Evolutionary conservation across 495 filamentous ascomycete species (phyloP).

Genomic region (Staphylotrichum tortipilum): DNA sequence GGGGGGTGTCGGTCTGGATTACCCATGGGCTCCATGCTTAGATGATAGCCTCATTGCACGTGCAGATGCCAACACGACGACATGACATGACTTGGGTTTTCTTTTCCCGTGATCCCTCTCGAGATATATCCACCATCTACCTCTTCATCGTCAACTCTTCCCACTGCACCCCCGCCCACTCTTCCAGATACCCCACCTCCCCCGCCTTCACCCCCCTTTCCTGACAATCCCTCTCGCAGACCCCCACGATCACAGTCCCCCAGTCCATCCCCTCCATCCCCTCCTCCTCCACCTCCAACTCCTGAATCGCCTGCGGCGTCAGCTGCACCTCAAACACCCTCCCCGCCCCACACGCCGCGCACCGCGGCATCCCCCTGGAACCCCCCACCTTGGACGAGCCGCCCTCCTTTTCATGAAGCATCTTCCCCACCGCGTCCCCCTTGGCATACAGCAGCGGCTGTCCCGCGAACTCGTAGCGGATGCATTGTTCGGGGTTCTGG

Average conservation of each 20-base stretch:
- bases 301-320: slow-evolving; percentile 80
- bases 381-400: slow-evolving; percentile 11
- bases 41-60: slow-evolving; percentile 13
- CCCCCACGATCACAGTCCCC: slow-evolving; percentile 89
- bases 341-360: slow-evolving; percentile 60
- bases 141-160: slow-evolving; percentile 53
- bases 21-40: slow-evolving; percentile 14
- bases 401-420: slow-evolving; percentile 32
- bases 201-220: slow-evolving; percentile 18
- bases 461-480: slow-evolving; percentile 85
- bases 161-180: slow-evolving; percentile 98
- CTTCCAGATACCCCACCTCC: slow-evolving; percentile 60
- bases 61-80: slow-evolving; percentile 21
- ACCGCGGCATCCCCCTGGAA: slow-evolving; percentile 55
- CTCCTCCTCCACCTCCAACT: slow-evolving; percentile 72
- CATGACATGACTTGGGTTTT: slow-evolving; percentile 8
- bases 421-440: slow-evolving; percentile 61
- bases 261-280: slow-evolving; percentile 93
- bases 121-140: slow-evolving; percentile 4
- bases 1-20: slow-evolving; percentile 10
- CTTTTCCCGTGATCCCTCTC: neutral
- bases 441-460: slow-evolving; percentile 73
- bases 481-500: slow-evolving; percentile 89
- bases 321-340: slow-evolving; percentile 83
- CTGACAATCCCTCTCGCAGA: slow-evolving; percentile 49